phyloP scores from a whole-genome alignment of 1,284 basidiomycete species.

The Naganishia cerealis region DNA sequence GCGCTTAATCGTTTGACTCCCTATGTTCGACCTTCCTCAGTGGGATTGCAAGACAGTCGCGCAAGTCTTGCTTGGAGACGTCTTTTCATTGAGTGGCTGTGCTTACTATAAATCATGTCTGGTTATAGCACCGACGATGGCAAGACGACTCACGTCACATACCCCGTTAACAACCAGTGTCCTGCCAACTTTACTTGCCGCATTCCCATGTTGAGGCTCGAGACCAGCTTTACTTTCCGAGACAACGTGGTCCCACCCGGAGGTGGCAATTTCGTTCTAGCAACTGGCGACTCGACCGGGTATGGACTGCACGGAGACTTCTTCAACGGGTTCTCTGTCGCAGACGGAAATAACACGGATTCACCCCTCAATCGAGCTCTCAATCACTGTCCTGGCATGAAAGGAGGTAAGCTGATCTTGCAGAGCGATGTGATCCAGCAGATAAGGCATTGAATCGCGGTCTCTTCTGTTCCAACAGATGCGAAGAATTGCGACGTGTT shows the following conservation, averaged over 20 bases:
- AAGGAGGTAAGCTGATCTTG: constrained; percentile 11
- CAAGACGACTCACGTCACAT: constrained; percentile 14
- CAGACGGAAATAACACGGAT: neutral
- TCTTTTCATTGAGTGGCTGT: neutral
- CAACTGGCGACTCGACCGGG: constrained; percentile 29
- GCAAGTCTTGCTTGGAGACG: neutral
- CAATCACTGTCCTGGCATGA: constrained; percentile 17
- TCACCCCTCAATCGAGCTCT: constrained; percentile 19
- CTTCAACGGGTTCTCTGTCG: constrained; percentile 26
- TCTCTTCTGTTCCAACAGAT: neutral
- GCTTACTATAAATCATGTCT: neutral
- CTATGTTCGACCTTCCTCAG: neutral
- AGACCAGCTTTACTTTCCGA: neutral
- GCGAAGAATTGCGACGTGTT: constrained; percentile 7
- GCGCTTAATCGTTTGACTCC: neutral
- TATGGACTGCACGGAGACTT: constrained; percentile 32
- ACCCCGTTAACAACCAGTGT: constrained; percentile 6
- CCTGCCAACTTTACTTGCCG: constrained; percentile 3
- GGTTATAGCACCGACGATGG: constrained; percentile 8
- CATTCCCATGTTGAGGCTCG: constrained; percentile 19
- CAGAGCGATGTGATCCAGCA: too few species aligned
- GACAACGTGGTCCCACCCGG: constrained; percentile 6
- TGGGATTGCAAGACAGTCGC: constrained; percentile 21
- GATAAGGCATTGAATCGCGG: neutral
- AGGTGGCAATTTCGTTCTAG: constrained; percentile 14